Evolutionary conservation across 305 asterid species (phyloP).

Genomic region (Stenogyne calaminthoides): DNA sequence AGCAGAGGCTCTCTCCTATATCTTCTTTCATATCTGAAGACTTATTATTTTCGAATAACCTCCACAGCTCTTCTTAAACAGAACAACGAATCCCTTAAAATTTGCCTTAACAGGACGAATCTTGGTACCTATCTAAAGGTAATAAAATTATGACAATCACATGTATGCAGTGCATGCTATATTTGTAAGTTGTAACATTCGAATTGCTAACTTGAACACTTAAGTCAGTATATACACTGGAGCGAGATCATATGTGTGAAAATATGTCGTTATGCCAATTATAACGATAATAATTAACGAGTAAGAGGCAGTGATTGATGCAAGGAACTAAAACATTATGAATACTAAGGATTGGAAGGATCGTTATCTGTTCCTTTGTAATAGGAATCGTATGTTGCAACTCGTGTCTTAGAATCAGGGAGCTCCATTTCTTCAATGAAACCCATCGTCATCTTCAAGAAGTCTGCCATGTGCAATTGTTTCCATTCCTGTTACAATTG

Average conservation of each 20-base stretch:
- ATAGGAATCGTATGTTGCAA: too few species aligned
- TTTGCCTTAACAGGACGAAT: too few species aligned
- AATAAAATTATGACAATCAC: not conserved
- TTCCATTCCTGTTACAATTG: conserved; percentile 64
- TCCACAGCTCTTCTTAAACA: not conserved
- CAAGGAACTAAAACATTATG: conserved; percentile 22
- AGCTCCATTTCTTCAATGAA: conserved; percentile 72
- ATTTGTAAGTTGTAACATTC: too few species aligned
- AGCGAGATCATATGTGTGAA: not conserved
- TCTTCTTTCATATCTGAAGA: conserved; percentile 11
- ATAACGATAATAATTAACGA: not conserved
- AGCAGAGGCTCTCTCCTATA: not conserved
- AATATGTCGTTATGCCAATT: not conserved
- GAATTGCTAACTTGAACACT: not conserved
- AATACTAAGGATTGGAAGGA: too few species aligned
- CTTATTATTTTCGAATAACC: not conserved
- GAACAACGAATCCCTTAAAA: not conserved
- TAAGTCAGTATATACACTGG: not conserved
- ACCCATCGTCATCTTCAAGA: conserved; percentile 66
- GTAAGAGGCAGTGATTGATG: conserved; percentile 18
- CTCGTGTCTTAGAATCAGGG: too few species aligned
- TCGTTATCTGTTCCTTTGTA: too few species aligned
- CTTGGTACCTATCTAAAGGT: not conserved
- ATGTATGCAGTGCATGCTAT: too few species aligned
- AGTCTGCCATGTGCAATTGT: conserved; percentile 58